Percentiles rank a stretch among this genome's conserved stretches.
These are phyloP conservation scores for Scortechinia acanthostroma DNA, from an alignment of 2,329 filamentous ascomycete genomes.

Conservation along the genomic window DNA sequence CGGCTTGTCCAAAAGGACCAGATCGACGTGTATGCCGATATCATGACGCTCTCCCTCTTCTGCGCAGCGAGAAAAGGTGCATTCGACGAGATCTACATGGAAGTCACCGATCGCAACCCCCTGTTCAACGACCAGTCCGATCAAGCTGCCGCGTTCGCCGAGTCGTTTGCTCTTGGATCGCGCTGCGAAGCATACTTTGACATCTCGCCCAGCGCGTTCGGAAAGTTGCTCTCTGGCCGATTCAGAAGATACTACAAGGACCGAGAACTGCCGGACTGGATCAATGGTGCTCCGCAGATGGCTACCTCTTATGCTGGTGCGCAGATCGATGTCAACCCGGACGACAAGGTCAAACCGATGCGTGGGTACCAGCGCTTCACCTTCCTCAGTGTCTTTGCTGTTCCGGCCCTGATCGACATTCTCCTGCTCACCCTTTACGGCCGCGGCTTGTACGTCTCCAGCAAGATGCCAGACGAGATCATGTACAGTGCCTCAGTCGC, in stretches of 20 bases:
- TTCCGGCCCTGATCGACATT: slow-evolving; percentile 47
- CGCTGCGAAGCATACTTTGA: slow-evolving; percentile 49
- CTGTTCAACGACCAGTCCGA: slow-evolving; percentile 44
- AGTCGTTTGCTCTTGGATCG: slow-evolving; percentile 46
- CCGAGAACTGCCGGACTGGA: slow-evolving; percentile 9
- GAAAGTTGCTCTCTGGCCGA: slow-evolving; percentile 16
- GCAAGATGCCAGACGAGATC: slow-evolving; percentile 33
- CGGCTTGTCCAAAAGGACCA: slow-evolving; percentile 12
- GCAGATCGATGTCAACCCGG: slow-evolving; percentile 40
- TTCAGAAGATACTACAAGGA: slow-evolving; percentile 9
- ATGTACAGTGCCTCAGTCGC: slow-evolving; percentile 39
- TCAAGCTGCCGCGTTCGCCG: slow-evolving; percentile 46
- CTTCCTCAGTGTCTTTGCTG: slow-evolving; percentile 42
- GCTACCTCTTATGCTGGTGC: slow-evolving; percentile 40
- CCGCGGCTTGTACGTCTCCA: slow-evolving; percentile 43
- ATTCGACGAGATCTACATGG: slow-evolving; percentile 46
- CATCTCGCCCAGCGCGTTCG: slow-evolving; percentile 29
- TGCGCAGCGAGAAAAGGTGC: slow-evolving; percentile 40
- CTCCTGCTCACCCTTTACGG: slow-evolving; percentile 41
- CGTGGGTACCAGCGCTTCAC: slow-evolving; percentile 39
- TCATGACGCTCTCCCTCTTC: slow-evolving; percentile 40
- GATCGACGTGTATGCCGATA: slow-evolving; percentile 21
- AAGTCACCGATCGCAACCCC: slow-evolving; percentile 45
- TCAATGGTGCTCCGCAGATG: slow-evolving; percentile 34
- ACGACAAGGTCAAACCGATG: slow-evolving; percentile 30